Evolutionary conservation across 768 basidiomycete genomes (phyloP), one percentile per base, ranked within the genome.

Genomic region (Lentinula raphanica): DNA sequence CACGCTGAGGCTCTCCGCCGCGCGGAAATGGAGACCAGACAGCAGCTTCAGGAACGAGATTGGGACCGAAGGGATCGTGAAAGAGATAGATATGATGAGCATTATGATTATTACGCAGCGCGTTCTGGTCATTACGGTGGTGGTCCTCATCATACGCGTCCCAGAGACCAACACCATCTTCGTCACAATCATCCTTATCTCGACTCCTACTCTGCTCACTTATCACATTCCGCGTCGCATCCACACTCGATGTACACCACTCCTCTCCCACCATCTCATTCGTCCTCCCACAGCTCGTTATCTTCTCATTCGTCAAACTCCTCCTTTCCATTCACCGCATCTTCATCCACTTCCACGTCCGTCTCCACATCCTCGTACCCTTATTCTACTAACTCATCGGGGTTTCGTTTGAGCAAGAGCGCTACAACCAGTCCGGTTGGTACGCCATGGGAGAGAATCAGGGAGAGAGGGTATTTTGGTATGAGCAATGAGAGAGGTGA

Each of bases 1-100:
- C 88, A 86, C 66, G 86, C 88, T 17, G 88, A 88, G 56, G 81
- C 80, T 12, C 66, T 81, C 35, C 75, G 78, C 29, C 79, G 92
- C 31, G 92, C 92, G 12, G 90, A 94, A 69, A 85, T 81, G 67
- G 84, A 90, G 65, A 74, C 83, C 15, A 56, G 40, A 35, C 40
- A 56, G 31, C 54, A 46, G 3, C 21, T 28, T 17, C 51, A 39
- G 25, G 51, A 53, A 39, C 36, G 51, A 9, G 51, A 53, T 25
- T 39, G 7, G 35, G 51, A 53, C 21, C 51, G 46, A 48, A 48
- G 46, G 17, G 46, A 48, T 4, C 46, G 46, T 29, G 46, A 48
- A 48, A 13, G 51, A 12, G 51, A 53, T 6, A 36, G 36, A 28
- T 39, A 39, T 9, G 51, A 53, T 17, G 35, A 36, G 23, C 36